Base-by-base conservation (phyloP, 371 early-diverging fungal species). In the Phascolomyces articulosus region DNA sequence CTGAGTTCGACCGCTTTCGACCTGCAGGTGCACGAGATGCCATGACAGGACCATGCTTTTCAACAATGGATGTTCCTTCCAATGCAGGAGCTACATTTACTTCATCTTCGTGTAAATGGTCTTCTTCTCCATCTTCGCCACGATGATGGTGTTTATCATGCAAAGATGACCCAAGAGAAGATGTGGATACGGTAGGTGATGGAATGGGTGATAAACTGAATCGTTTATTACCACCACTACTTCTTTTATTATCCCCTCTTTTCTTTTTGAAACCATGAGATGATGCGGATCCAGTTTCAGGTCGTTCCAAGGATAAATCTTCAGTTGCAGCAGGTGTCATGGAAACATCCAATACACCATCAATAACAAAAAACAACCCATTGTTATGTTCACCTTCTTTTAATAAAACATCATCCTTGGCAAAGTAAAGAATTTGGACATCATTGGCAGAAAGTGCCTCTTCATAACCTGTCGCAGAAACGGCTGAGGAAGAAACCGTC, bases 301-400 rank as follows among this genome's bases (percentile, higher is more conserved):
- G n/a, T n/a, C 49, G 57, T 41, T 67, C 67, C 8, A 74, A 21
- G 1, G 80, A 65, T 18, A 78, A 68, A 48, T 77, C 73, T n/a
- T 79, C 71, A 26, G 59, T 66, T 24, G 71, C 70, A 26, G 68
- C 65, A 18, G 82, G 80, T 3, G 81, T 73, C 72, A 92, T 91
- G 13, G 89, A 86, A 0, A 92, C 93, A 49, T 94, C 93, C 26
- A 98, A 71, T 18, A 88, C 69, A 20, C 98, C 98, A 69, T 96
- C 95, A 67, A 97, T 86, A 3, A 97, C 93, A 73, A 96, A 93
- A 71, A 89, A 97, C 38, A 98, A 65, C 1, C 98, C 98, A n/a
- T 83, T 85, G 31, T 85, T 87, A 20, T 93, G 89, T 67, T 95
- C 91, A 2, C 96, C 96, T 73, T 95, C 93, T 40, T 87, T 82